Evolutionary conservation across 345 rosid genomes (phyloP), one percentile per base, ranked within the genome.

Genomic region (Rhodamnia argentea): DNA sequence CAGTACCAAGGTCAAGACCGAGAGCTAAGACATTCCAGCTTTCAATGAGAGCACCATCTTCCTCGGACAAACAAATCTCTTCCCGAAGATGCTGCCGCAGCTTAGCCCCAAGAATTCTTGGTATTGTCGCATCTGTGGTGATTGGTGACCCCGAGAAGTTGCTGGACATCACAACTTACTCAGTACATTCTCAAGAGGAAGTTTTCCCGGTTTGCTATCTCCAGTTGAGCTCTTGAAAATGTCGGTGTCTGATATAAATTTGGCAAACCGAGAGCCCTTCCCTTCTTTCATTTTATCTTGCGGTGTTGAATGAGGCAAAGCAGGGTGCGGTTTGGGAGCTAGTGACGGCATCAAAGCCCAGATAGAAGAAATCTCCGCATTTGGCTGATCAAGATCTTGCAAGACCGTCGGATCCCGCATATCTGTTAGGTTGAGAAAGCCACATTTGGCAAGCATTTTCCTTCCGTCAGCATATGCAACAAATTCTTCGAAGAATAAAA

Each of bases 311-410:
- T 90, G 89, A 3, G 92, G 95, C 54, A 90, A 89, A 86, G 88
- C 85, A 84, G 94, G 94, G 51, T 82, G 89, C 53, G 88, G 92
- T 92, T 92, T 91, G 22, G 95, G 94, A 85, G 97, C 85, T 57
- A 94, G 88, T 12, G 94, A 92, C 20, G 98, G 95, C 93, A 95
- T 91, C 91, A 96, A 88, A n/a, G 95, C 95, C 98, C 99, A 95
- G 50, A 96, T 89, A 4, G 94, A 91, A 29, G 96, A 92, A 51
- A 96, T 94, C 53, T 92, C 88, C 70, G 94, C 88, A 82, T 94
- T 90, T 55, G 96, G 96, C 84, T 86, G 92, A 88, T 95, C 98
- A 27, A 97, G 94, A 89, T 90, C 86, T 88, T 93, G 91, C 62
- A 96, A 92, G 84, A 90, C 86, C 40, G 92, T 88, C 54, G 87